Evolutionary conservation across 2,329 filamentous ascomycete genomes (phyloP).

Genomic region (Cryphonectria parasitica): DNA sequence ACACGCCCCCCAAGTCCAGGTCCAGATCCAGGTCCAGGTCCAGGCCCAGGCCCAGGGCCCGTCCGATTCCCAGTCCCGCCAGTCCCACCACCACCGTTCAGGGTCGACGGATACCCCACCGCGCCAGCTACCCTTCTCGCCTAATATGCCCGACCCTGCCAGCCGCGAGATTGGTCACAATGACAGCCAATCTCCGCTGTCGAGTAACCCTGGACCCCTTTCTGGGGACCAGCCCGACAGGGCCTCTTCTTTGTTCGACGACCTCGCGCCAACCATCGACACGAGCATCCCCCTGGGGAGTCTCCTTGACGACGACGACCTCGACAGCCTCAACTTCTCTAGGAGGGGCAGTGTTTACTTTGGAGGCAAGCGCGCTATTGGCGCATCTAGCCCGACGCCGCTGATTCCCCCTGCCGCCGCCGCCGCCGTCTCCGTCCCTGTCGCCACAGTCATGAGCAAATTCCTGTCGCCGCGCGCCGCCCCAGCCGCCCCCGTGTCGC

Average conservation of each 20-base stretch:
- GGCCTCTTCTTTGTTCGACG: conserved; percentile 36
- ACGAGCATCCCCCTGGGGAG: conserved; percentile 60
- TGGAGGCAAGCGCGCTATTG: conserved; percentile 47
- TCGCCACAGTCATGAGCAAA: conserved; percentile 12
- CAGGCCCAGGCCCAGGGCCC: neutral
- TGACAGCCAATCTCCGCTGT: conserved; percentile 28
- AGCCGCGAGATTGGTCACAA: conserved; percentile 26
- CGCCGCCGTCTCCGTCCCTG: conserved; percentile 24
- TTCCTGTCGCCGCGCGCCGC: conserved; percentile 24
- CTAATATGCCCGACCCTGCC: conserved; percentile 21
- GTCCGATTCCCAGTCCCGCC: conserved; percentile 15
- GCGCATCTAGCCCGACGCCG: conserved; percentile 14
- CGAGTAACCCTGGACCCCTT: conserved; percentile 34
- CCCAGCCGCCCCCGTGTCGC: conserved; percentile 19
- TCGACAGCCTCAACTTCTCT: conserved; percentile 62
- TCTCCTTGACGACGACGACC: conserved; percentile 63
- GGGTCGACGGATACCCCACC: conserved; percentile 17
- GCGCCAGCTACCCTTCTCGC: conserved; percentile 22
- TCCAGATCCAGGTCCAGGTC: neutral
- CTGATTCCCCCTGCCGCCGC: neutral
- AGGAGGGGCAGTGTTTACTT: conserved; percentile 68
- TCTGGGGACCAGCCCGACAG: conserved; percentile 32
- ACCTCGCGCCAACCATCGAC: conserved; percentile 54
- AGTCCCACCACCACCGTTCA: conserved; percentile 17
- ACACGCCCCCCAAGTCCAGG: neutral